phyloP scores from a whole-genome alignment of 768 basidiomycete genomes.

The Tylopilus felleus region DNA sequence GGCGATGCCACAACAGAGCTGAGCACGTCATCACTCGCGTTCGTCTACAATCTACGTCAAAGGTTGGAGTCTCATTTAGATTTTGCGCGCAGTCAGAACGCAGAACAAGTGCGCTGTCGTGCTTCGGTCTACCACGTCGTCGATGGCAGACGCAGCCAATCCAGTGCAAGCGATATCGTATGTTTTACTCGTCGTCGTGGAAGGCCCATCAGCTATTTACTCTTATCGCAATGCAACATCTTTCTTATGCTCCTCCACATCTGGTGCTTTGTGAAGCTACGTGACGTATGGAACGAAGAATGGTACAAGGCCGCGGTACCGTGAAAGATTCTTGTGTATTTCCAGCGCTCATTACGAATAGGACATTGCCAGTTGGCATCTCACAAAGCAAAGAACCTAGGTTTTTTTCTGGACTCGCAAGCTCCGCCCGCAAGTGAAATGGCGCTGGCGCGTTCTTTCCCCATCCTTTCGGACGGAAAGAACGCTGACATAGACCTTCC shows the following conservation, averaged over 20 bases:
- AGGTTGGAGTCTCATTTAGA: background rate
- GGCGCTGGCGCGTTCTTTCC: background rate
- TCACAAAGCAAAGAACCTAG: background rate
- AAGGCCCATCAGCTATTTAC: conserved; percentile 8
- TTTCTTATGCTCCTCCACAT: background rate
- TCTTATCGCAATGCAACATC: conserved; percentile 22
- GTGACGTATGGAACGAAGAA: background rate
- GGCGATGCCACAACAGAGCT: background rate
- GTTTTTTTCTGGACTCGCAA: background rate
- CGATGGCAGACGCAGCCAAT: background rate
- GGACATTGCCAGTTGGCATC: background rate
- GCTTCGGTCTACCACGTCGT: background rate
- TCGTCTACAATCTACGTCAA: background rate
- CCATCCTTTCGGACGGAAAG: background rate
- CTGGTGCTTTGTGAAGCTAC: conserved; percentile 10
- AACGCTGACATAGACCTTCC: background rate
- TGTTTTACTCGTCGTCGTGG: conserved; percentile 21
- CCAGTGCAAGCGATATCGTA: conserved; percentile 21
- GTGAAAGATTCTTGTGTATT: background rate
- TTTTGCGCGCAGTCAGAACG: background rate
- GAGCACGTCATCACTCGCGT: background rate
- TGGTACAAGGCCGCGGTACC: conserved; percentile 9
- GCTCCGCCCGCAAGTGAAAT: background rate
- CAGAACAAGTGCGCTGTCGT: background rate
- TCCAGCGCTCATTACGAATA: background rate